Conservation (phyloP, 2,329 filamentous ascomycete genomes). For the Fusarium fujikuroi region DNA sequence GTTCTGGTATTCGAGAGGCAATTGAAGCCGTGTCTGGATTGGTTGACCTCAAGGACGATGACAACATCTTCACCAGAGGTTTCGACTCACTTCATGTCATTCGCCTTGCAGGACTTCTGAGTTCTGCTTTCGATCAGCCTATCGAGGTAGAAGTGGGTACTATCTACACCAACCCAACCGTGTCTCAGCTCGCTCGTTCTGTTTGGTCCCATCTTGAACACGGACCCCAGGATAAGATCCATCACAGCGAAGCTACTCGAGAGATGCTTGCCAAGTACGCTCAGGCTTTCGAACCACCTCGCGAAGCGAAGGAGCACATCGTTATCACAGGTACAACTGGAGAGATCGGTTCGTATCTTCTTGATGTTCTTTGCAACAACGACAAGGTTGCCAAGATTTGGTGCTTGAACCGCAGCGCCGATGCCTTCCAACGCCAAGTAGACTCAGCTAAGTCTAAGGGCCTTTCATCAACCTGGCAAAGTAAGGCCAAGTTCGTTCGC, state of each 20-base stretch:
- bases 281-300: neutral
- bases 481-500: neutral
- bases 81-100: neutral
- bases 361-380: neutral
- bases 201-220: neutral
- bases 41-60: neutral
- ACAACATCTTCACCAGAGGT: neutral
- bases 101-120: neutral
- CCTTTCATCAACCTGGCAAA: neutral
- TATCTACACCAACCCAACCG: neutral
- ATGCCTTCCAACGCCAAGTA: neutral
- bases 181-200: neutral
- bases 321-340: neutral
- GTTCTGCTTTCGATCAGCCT: neutral
- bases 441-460: neutral
- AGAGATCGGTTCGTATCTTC: neutral
- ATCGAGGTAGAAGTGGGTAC: accelerated
- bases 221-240: neutral
- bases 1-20: neutral
- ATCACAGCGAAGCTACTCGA: neutral
- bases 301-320: neutral
- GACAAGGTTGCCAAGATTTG: neutral
- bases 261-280: neutral
- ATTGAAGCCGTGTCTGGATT: neutral
- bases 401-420: neutral